A percentile compares a stretch with the other conserved stretches of the same genome.
phyloP scores from a whole-genome alignment of 2,329 filamentous ascomycete species.

The Pseudogymnoascus verrucosus region DNA sequence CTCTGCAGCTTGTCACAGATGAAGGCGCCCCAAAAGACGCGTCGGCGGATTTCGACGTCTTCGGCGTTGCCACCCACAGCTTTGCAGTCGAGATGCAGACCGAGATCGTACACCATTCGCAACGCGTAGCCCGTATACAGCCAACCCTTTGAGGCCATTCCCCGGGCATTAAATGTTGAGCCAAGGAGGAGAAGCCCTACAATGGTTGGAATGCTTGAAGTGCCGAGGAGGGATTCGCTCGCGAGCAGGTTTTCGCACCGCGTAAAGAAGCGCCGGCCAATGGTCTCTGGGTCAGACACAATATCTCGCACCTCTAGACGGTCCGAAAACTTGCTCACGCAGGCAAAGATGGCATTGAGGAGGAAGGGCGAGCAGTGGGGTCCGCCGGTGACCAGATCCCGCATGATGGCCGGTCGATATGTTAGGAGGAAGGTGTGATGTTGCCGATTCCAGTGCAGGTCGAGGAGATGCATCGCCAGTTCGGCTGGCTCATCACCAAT shows the following conservation, averaged over 20 bases:
- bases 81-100: constrained; percentile 31
- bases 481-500: constrained; percentile 24
- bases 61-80: constrained; percentile 19
- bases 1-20: constrained; percentile 27
- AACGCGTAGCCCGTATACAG: constrained; percentile 33
- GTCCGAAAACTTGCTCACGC: constrained; percentile 24
- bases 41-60: constrained; percentile 26
- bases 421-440: constrained; percentile 32
- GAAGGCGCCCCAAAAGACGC: constrained; percentile 31
- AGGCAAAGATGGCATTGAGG: constrained; percentile 31
- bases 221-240: constrained; percentile 15
- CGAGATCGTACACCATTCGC: constrained; percentile 35
- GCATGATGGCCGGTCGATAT: constrained; percentile 33
- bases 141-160: constrained; percentile 26
- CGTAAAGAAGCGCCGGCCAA: constrained; percentile 20
- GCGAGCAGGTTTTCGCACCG: constrained; percentile 22
- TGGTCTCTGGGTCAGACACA: constrained; percentile 17
- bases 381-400: constrained; percentile 28
- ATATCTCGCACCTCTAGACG: constrained; percentile 19
- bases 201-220: constrained; percentile 23
- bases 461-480: constrained; percentile 30
- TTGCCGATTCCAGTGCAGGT: constrained; percentile 34
- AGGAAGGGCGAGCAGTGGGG: constrained; percentile 32
- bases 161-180: constrained; percentile 21
- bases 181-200: constrained; percentile 24